Evolutionary conservation across 179 eudicot species (phyloP), one percentile per base, ranked within the genome.

Genomic region (Beta corolliflora): DNA sequence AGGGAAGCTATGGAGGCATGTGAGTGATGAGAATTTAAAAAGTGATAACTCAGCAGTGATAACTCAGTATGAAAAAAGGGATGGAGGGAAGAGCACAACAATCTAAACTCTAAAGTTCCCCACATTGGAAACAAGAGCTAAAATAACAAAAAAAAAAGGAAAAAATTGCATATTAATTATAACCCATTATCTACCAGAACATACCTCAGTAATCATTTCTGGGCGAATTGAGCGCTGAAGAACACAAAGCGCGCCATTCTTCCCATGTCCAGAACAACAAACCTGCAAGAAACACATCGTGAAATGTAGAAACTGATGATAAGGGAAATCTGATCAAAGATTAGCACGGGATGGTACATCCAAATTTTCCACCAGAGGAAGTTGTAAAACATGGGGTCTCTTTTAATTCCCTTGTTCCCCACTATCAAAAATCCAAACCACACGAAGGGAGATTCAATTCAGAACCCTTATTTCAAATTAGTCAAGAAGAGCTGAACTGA

Each of bases 261-360:
- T 97, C 48, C 99, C 99, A 89, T 97, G 99, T 69, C 99, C 99
- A 83, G 99, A 97, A 86, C 99, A 97, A 87, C 97, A 93, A 60
- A 93, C 99, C 99, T 94, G 85, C 75, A 86, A 83, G 56, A 55
- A 58, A 66, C 36, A 11, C 68, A 83, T 9, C n/a, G 54, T 14
- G 68, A 76, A 66, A 53, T 19, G 7, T n/a, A 73, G 41, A 56
- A 53, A 19, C 14, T 41, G 41, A 12, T 3, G 18, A 63, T 19
- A 44, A 73, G 23, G 11, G n/a, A 76, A 77, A 77, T 7, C 23
- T 63, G 58, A 19, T 36, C 48, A n/a, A 73, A 19, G 29, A 14
- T 61, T 10, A 61, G 16, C 29, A 65, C 4, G 12, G 12, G 67
- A 53, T 4, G 13, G 15, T 19, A 61, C 7, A 55, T 61, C 66